Conservation (phyloP, 148 eudicot genomes). For the Selenicereus undatus region DNA sequence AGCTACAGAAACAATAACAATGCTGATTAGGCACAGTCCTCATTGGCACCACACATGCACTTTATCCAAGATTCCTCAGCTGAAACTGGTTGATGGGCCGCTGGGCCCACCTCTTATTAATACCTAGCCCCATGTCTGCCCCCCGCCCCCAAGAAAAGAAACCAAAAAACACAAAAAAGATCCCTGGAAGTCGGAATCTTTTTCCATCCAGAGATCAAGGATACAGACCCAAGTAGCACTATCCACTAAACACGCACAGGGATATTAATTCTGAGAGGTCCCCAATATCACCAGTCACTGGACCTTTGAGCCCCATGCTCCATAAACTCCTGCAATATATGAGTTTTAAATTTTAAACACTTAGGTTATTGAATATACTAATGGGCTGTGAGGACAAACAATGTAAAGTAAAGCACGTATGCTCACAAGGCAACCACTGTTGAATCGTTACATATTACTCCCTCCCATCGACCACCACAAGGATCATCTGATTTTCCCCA, state of each 20-base stretch:
- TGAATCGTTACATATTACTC: constrained; percentile 61
- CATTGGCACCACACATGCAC: no score
- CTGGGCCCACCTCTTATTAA: no score
- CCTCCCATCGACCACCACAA: constrained; percentile 76
- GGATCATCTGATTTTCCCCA: constrained; percentile 79
- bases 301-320: constrained; percentile 70
- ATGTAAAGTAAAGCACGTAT: constrained; percentile 1
- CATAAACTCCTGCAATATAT: constrained; percentile 58
- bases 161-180: neutral
- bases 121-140: no score
- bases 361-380: neutral
- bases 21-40: no score
- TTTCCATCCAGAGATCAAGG: neutral
- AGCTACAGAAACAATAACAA: neutral
- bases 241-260: constrained; percentile 44
- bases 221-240: no score
- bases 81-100: no score
- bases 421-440: constrained; percentile 71
- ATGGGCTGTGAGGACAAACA: neutral
- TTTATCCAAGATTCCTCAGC: no score
- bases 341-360: neutral
- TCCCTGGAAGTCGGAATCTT: neutral
- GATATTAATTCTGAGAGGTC: constrained; percentile 59
- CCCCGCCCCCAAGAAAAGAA: no score
- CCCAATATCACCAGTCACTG: constrained; percentile 75